Evolutionary conservation across 768 basidiomycete species (phyloP).

Genomic region (Boletus rex-veris): DNA sequence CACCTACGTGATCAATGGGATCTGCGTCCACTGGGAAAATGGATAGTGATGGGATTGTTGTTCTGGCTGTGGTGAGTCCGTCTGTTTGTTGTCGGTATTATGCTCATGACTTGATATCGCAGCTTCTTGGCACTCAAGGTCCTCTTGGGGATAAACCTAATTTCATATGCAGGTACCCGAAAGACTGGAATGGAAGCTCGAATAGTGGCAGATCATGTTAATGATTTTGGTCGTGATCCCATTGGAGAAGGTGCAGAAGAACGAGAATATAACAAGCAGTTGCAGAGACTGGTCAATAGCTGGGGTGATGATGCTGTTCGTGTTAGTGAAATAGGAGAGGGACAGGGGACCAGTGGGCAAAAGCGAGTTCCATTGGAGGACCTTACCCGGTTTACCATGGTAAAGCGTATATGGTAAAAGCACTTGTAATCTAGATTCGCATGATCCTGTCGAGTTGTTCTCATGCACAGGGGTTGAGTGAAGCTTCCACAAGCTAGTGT

Average conservation of each 20-base stretch:
- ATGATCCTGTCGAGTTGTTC: no score
- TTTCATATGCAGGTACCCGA: slow-evolving; percentile 77
- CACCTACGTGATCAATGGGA: slow-evolving; percentile 40
- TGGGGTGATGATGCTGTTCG: slow-evolving; percentile 62
- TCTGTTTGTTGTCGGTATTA: slow-evolving; percentile 16
- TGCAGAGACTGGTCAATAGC: slow-evolving; percentile 69
- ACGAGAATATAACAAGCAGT: slow-evolving; percentile 79
- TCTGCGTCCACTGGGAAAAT: slow-evolving; percentile 47
- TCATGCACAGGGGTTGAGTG: no score
- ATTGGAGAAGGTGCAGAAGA: slow-evolving; percentile 91
- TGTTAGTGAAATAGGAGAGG: slow-evolving; percentile 74
- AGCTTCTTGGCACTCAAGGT: slow-evolving; percentile 87
- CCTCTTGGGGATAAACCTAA: slow-evolving; percentile 84
- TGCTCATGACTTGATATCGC: background rate
- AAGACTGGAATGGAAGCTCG: slow-evolving; percentile 76
- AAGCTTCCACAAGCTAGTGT: no score
- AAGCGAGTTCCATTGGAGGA: slow-evolving; percentile 78
- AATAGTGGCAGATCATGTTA: slow-evolving; percentile 68
- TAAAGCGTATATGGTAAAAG: slow-evolving; percentile 77
- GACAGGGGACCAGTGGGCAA: slow-evolving; percentile 22
- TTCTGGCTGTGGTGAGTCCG: slow-evolving; percentile 82
- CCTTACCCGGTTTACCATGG: slow-evolving; percentile 93
- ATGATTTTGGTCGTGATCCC: slow-evolving; percentile 86
- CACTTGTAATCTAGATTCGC: no score
- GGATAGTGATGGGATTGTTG: slow-evolving; percentile 58